Conservation (phyloP, 495 filamentous ascomycete species). For the Aspergillus leporis region DNA sequence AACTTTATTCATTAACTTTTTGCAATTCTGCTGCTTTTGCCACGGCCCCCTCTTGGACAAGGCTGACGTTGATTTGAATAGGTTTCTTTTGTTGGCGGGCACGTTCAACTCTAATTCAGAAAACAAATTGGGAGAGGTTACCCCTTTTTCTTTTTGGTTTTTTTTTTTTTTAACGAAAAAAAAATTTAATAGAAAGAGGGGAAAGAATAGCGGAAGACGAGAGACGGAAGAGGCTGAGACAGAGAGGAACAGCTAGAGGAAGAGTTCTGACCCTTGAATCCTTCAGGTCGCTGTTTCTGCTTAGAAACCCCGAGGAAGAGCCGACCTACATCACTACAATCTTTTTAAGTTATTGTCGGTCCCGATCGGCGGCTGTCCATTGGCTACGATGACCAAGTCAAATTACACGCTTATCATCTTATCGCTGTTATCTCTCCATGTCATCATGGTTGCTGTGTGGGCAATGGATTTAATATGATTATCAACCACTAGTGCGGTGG, state of each 20-base stretch:
- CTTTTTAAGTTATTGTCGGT: not conserved
- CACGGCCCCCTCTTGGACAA: not conserved
- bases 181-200: no score
- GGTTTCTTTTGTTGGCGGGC: not conserved
- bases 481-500: constrained; percentile 21
- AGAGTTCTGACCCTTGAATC: not conserved
- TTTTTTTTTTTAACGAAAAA: no score
- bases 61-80: not conserved
- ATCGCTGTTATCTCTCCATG: constrained; percentile 21
- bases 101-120: not conserved
- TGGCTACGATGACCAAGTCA: constrained; percentile 30
- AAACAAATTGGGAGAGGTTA: not conserved
- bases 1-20: constrained; percentile 12
- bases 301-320: constrained; percentile 5
- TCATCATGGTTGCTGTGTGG: constrained; percentile 20
- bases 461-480: constrained; percentile 9
- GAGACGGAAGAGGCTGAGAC: constrained; percentile 7
- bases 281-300: not conserved
- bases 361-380: constrained; percentile 9
- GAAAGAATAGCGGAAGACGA: not conserved
- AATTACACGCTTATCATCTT: constrained; percentile 36
- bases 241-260: not conserved
- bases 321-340: not conserved
- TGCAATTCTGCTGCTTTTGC: constrained; percentile 9
- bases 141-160: no score